Base-by-base conservation (phyloP, 1,284 basidiomycete genomes). In the Earliella scabrosa region DNA sequence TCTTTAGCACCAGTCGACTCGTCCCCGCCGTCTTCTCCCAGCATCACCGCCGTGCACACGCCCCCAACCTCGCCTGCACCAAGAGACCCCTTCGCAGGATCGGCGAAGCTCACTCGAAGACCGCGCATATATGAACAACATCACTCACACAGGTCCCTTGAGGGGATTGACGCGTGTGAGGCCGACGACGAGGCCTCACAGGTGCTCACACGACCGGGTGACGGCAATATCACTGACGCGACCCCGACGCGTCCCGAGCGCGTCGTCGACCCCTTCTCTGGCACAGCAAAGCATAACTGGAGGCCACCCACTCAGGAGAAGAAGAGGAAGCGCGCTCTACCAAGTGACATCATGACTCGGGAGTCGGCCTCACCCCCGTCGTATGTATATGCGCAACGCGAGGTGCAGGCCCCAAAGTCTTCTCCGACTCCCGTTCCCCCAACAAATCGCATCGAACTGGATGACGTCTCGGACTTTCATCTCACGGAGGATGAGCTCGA, bases 11-110 rank as follows among this genome's bases (percentile, higher is more conserved):
- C 60, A 2, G 23, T 59, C 2, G 60, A 62, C 41, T 62, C 60
- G 20, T 62, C 60, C 6, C 60, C 60, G 16, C 57, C 57, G 16
- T 59, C 57, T 1, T 62, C 60, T 13, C 60, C 60, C 0, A 27
- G 49, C 45, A 35, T 49, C 21, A 39, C 29, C 7, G 49, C 57
- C 1, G 32, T 62, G 43, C 36, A 20, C 16, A 62, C 60, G 4
- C 66, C 67, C 1, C 66, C 66, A 2, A 52, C 45, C 3, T 71
- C 69, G 11, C 70, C 69, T 9, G 66, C 65, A 2, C 52, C 58
- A 4, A 20, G 54, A 11, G 61, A 70, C 32, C 70, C 70, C 5
- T 70, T 65, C 43, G 69, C 69, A n/a, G 69, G 58, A 0, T 68
- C 65, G 9, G 63, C 67, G 14, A 71, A 71, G 50, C 68, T 60